Evolutionary conservation across 805 yeast species (phyloP).

Genomic region (Candida xyloterini): DNA sequence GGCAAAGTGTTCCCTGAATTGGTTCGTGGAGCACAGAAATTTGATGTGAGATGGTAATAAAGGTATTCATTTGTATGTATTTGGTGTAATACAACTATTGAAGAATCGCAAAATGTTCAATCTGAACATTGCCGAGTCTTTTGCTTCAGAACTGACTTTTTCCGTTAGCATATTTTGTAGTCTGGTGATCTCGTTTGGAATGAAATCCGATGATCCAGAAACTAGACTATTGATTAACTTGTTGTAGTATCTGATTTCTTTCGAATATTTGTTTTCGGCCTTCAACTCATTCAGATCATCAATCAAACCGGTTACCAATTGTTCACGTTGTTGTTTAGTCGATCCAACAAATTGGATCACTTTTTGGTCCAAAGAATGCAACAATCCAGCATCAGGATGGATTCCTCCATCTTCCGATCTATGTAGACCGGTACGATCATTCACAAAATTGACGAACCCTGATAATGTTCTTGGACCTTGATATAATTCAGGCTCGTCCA

Average conservation of each 20-base stretch:
- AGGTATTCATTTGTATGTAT: conserved; percentile 5
- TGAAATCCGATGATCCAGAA: conserved; percentile 42
- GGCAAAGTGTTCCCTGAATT: conserved; percentile 69
- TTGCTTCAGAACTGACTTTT: conserved; percentile 38
- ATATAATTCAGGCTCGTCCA: conserved; percentile 33
- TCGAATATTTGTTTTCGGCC: conserved; percentile 15
- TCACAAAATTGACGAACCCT: conserved; percentile 50
- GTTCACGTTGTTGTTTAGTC: conserved; percentile 27
- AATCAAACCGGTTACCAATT: conserved; percentile 32
- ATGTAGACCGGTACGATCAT: conserved; percentile 37
- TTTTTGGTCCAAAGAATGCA: conserved; percentile 32
- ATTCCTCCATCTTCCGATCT: conserved; percentile 43
- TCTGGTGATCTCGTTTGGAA: conserved; percentile 45
- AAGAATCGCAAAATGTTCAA: conserved; percentile 45
- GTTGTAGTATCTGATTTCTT: conserved; percentile 45
- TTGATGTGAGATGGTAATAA: conserved; percentile 42
- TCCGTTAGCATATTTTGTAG: conserved; percentile 40
- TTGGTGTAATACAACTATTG: conserved; percentile 17
- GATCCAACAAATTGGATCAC: conserved; percentile 31
- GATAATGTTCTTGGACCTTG: conserved; percentile 45
- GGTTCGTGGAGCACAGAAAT: conserved; percentile 59
- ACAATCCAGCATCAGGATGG: conserved; percentile 38
- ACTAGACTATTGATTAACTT: conserved; percentile 44
- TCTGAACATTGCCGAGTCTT: conserved; percentile 51
- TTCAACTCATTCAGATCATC: conserved; percentile 37